Percentiles rank a stretch among this genome's conserved stretches.
These are phyloP conservation scores for Calendula officinalis DNA, from an alignment of 129 eudicot genomes.

Conservation along the genomic window DNA sequence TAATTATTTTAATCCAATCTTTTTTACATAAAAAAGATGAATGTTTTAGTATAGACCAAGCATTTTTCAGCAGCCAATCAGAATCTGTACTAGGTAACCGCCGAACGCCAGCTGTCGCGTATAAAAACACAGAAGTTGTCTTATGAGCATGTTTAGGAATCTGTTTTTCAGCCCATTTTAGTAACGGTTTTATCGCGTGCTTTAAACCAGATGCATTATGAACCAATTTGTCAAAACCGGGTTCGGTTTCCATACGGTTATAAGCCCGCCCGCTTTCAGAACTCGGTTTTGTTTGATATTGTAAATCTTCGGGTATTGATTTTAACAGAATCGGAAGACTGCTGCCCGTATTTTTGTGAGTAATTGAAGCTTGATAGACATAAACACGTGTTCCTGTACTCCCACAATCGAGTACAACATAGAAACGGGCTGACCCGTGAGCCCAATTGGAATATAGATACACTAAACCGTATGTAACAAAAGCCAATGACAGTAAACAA, in stretches of 20 bases:
- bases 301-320: slow-evolving; percentile 69
- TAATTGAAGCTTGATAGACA: slow-evolving; percentile 69
- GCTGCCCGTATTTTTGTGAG: slow-evolving; percentile 44
- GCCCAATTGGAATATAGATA: slow-evolving; percentile 60
- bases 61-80: slow-evolving; percentile 76
- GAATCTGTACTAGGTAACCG: slow-evolving; percentile 86
- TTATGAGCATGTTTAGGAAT: slow-evolving; percentile 78
- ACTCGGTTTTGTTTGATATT: slow-evolving; percentile 45
- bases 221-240: slow-evolving; percentile 88
- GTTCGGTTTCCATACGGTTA: slow-evolving; percentile 95
- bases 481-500: slow-evolving; percentile 55
- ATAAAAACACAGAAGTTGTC: slow-evolving; percentile 75
- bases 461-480: slow-evolving; percentile 38
- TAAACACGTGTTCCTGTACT: slow-evolving; percentile 97
- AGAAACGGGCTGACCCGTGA: slow-evolving; percentile 59
- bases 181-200: slow-evolving; percentile 74
- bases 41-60: slow-evolving; percentile 70
- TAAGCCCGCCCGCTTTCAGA: slow-evolving; percentile 78
- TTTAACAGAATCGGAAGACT: slow-evolving; percentile 65
- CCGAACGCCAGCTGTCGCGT: slow-evolving; percentile 98
- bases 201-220: slow-evolving; percentile 75
- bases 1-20: slow-evolving; percentile 87
- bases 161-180: slow-evolving; percentile 87
- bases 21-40: slow-evolving; percentile 72
- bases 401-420: slow-evolving; percentile 95